Base-by-base conservation (phyloP, 2,329 filamentous ascomycete genomes). In the Xylaria polymorpha region DNA sequence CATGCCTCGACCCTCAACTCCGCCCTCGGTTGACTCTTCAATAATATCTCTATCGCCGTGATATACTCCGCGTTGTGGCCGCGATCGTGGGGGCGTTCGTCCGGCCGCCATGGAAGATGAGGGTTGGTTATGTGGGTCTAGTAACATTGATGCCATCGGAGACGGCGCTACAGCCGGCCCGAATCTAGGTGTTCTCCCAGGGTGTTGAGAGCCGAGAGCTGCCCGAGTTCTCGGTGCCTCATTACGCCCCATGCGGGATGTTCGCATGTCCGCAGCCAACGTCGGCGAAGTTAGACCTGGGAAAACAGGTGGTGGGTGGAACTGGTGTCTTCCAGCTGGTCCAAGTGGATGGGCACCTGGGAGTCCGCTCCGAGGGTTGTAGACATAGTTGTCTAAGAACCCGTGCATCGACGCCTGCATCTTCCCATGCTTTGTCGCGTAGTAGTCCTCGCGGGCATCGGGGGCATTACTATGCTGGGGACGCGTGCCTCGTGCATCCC, bases 351-450 rank as follows among this genome's bases (percentile, higher is more conserved):
- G 81, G 63, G 88, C 85, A 22, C 88, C 88, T 7, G 88, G 87
- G 22, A 90, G 86, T 1, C 89, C 90, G 7, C 87, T 89, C 78
- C 90, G 91, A 3, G 90, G 89, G 74, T 93, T 93, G 58, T 90
- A 88, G 15, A 91, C 89, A 76, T 99, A 99, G 74, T 97, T 94
- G 77, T 98, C 94, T 68, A 98, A 84, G 79, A 99, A 99, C 1
- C 94, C 94, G 76, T 96, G 94, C 78, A 98, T 96, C 0, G 95
- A 98, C 18, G 94, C 93, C n/a, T 96, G 91, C 93, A 99, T 97
- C 83, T 99, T 99, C 71, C 94, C 93, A 76, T 99, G 94, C 77
- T 98, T 98, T 10, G 94, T 94, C 25, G 93, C 90, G 77, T 96
- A 98, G 79, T 98, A 98, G 74, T 98, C 94, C 68, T 96, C 93